Evolutionary conservation across 768 basidiomycete genomes (phyloP).

Genomic region (Asterophora lycoperdoides): DNA sequence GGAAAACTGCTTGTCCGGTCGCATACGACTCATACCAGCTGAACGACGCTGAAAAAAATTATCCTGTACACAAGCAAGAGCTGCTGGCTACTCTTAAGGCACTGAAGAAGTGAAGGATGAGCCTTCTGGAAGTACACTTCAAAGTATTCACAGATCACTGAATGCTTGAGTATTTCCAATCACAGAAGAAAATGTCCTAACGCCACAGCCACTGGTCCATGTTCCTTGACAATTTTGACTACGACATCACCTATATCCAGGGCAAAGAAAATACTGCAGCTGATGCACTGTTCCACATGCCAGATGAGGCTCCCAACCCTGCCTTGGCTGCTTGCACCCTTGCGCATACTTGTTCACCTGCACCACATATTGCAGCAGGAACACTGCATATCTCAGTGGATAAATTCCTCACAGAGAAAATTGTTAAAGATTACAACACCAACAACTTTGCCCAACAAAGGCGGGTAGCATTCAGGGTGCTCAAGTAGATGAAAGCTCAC

Average conservation of each 20-base stretch:
- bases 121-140: slow-evolving; percentile 27
- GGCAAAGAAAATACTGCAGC: slow-evolving; percentile 30
- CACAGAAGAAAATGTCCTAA: slow-evolving; percentile 14
- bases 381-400: slow-evolving; percentile 1
- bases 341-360: too few relatives aligned
- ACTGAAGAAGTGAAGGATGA: slow-evolving; percentile 22
- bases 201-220: slow-evolving; percentile 28
- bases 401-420: not conserved
- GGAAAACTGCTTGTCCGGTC: slow-evolving; percentile 3
- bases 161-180: slow-evolving; percentile 25
- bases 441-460: not conserved
- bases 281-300: slow-evolving; percentile 29
- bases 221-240: slow-evolving; percentile 34
- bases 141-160: slow-evolving; percentile 33
- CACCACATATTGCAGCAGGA: too few relatives aligned
- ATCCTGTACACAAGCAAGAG: slow-evolving; percentile 31
- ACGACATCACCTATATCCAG: slow-evolving; percentile 27
- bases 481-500: slow-evolving; percentile 5
- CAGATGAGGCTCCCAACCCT: not conserved
- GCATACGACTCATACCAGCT: slow-evolving; percentile 6
- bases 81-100: slow-evolving; percentile 32
- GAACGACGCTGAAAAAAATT: slow-evolving; percentile 21
- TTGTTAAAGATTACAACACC: not conserved
- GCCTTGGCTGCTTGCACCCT: slow-evolving; percentile 4
- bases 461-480: not conserved